phyloP scores from a whole-genome alignment of 1,284 basidiomycete species.

The Psilocybe mexicana region DNA sequence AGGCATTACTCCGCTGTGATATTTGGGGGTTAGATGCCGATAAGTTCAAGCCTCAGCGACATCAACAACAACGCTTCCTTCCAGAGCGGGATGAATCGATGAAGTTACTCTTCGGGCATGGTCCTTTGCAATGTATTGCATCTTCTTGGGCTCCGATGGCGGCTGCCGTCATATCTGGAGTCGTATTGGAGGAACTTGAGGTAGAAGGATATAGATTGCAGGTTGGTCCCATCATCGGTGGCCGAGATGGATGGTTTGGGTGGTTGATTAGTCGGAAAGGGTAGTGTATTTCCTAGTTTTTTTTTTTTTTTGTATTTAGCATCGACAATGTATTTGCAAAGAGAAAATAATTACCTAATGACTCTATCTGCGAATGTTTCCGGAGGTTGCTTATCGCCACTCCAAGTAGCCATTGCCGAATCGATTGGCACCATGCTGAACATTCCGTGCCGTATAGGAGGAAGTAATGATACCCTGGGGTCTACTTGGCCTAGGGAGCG shows the following conservation, averaged over 20 bases:
- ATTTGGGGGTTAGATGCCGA: slow-evolving; percentile 41
- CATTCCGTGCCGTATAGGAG: slow-evolving; percentile 15
- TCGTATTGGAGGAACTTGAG: slow-evolving; percentile 37
- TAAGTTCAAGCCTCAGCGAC: slow-evolving; percentile 44
- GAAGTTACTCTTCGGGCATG: slow-evolving; percentile 46
- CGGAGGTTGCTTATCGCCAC: slow-evolving; percentile 7
- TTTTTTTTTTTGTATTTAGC: not conserved
- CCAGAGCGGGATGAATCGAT: slow-evolving; percentile 26
- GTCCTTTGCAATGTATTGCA: slow-evolving; percentile 44
- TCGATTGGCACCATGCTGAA: slow-evolving; percentile 22
- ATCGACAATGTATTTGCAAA: not conserved
- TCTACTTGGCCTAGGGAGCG: slow-evolving; percentile 5
- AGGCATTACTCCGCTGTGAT: slow-evolving; percentile 37
- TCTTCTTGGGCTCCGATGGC: slow-evolving; percentile 48
- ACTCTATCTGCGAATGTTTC: slow-evolving; percentile 14
- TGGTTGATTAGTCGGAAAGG: slow-evolving; percentile 29
- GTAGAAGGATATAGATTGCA: slow-evolving; percentile 30
- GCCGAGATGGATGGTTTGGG: slow-evolving; percentile 42
- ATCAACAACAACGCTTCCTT: slow-evolving; percentile 21
- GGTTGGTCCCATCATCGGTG: slow-evolving; percentile 35
- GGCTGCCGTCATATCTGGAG: slow-evolving; percentile 44
- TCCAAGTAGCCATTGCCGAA: slow-evolving; percentile 16
- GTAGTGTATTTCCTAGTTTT: not conserved
- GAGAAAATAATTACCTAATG: not conserved
- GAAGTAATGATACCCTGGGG: slow-evolving; percentile 9